These are phyloP conservation scores for Mortierella sp. DNA, from an alignment of 371 early-diverging fungal species.

Conservation along the genomic window DNA sequence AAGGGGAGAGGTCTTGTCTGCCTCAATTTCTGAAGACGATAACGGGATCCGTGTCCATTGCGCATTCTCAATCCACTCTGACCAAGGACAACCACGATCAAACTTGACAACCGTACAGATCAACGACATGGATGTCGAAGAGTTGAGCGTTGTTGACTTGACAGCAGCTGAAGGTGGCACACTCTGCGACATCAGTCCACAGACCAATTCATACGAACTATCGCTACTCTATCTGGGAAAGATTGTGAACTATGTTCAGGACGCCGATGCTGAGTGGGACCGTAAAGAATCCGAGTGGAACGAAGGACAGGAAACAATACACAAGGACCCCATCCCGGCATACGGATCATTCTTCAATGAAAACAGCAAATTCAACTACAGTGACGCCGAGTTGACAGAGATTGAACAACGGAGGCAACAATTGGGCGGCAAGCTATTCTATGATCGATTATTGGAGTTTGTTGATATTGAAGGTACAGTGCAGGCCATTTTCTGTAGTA, in stretches of 20 bases:
- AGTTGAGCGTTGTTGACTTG: conserved; percentile 31
- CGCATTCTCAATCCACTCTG: conserved; percentile 34
- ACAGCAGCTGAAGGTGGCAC: conserved; percentile 33
- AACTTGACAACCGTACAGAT: conserved; percentile 44
- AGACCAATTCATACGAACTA: conserved; percentile 42
- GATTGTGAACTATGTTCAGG: conserved; percentile 34
- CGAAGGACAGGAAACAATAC: conserved; percentile 14
- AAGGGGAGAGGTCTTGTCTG: conserved; percentile 40
- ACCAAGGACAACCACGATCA: conserved; percentile 19
- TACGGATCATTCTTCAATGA: conserved; percentile 29
- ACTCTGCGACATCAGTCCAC: conserved; percentile 46
- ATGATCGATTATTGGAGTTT: conserved; percentile 47
- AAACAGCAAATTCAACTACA: conserved; percentile 27
- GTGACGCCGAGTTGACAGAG: conserved; percentile 23
- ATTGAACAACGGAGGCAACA: conserved; percentile 34
- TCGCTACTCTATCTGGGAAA: conserved; percentile 39
- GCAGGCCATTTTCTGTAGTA: too few relatives aligned
- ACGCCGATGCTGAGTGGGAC: conserved; percentile 31
- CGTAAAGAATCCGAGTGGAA: conserved; percentile 31
- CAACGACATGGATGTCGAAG: conserved; percentile 31
- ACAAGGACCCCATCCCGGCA: conserved; percentile 13
- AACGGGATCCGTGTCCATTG: conserved; percentile 48
- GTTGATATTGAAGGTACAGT: conserved; percentile 26
- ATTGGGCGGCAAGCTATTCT: conserved; percentile 49
- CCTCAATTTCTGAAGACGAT: conserved; percentile 36